Conservation (phyloP, 2,329 filamentous ascomycete genomes). For the Penicillium sp. region DNA sequence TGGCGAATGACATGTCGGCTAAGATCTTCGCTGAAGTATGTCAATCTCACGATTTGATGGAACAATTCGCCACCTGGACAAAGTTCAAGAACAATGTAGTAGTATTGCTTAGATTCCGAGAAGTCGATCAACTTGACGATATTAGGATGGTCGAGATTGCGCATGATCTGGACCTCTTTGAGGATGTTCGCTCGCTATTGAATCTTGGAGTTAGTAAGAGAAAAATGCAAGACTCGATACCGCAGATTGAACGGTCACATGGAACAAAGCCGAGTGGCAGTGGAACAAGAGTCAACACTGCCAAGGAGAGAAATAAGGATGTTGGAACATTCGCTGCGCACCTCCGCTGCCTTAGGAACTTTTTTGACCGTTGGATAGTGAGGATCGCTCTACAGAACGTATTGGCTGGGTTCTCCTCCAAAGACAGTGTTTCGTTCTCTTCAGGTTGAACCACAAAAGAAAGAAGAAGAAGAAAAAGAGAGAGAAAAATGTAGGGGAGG, state of each 20-base stretch:
- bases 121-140: conserved; percentile 94
- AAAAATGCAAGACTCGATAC: background rate
- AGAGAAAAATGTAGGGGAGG: conserved; percentile 31
- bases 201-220: conserved; percentile 29
- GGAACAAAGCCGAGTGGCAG: background rate
- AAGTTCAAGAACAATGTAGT: conserved; percentile 94
- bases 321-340: conserved; percentile 60
- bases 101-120: conserved; percentile 89
- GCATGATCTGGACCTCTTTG: conserved; percentile 99
- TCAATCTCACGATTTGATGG: conserved; percentile 96
- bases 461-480: conserved; percentile 20
- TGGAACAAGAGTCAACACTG: conserved; percentile 1
- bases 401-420: conserved; percentile 51
- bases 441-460: conserved; percentile 18
- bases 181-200: conserved; percentile 89
- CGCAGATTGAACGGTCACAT: conserved; percentile 18
- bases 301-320: conserved; percentile 21
- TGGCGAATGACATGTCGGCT: conserved; percentile 93
- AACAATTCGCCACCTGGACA: conserved; percentile 95
- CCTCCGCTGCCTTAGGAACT: conserved; percentile 94
- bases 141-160: conserved; percentile 92
- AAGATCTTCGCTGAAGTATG: conserved; percentile 95
- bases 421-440: conserved; percentile 9
- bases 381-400: conserved; percentile 72
- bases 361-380: conserved; percentile 97